A percentile compares a stretch with the other conserved stretches of the same genome.
These are phyloP conservation scores for Wilcoxina mikolae DNA, from an alignment of 495 filamentous ascomycete species.

Conservation along the genomic window DNA sequence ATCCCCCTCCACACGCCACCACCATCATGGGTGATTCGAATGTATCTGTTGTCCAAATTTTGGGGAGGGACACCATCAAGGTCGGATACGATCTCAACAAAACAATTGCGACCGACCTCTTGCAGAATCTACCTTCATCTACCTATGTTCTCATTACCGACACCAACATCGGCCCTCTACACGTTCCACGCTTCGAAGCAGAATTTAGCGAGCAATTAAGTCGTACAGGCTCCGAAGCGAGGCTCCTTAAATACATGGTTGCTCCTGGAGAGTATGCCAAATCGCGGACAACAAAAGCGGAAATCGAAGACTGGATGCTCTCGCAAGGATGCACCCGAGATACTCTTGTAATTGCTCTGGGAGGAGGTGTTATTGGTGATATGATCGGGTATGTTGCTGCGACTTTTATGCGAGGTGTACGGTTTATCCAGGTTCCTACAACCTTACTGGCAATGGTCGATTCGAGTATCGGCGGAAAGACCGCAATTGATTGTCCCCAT, in stretches of 20 bases:
- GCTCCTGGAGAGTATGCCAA: conserved; percentile 89
- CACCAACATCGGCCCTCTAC: conserved; percentile 70
- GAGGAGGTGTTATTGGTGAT: conserved; percentile 96
- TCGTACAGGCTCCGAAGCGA: conserved; percentile 37
- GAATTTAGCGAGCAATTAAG: conserved; percentile 48
- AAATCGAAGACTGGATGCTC: conserved; percentile 96
- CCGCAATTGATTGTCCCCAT: conserved; percentile 89
- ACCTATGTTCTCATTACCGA: conserved; percentile 96
- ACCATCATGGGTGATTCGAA: conserved; percentile 5
- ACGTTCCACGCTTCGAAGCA: conserved; percentile 60
- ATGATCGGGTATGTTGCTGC: conserved; percentile 94
- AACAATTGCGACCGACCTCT: conserved; percentile 68
- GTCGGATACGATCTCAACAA: conserved; percentile 79
- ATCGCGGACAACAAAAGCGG: conserved; percentile 77
- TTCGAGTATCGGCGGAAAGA: conserved; percentile 96
- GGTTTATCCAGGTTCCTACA: conserved; percentile 91
- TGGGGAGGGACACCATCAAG: conserved; percentile 55
- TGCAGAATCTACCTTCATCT: conserved; percentile 60
- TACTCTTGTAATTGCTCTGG: conserved; percentile 84
- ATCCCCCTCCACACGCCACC: background rate
- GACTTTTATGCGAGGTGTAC: conserved; percentile 95
- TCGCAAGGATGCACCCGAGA: conserved; percentile 81
- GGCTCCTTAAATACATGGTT: conserved; percentile 73
- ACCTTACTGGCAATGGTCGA: conserved; percentile 95
- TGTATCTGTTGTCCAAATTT: conserved; percentile 22